A percentile compares a stretch with the other conserved stretches of the same genome.
Evolutionary conservation across 2,329 filamentous ascomycete species (phyloP).

Genomic region (Madurella mycetomatis): DNA sequence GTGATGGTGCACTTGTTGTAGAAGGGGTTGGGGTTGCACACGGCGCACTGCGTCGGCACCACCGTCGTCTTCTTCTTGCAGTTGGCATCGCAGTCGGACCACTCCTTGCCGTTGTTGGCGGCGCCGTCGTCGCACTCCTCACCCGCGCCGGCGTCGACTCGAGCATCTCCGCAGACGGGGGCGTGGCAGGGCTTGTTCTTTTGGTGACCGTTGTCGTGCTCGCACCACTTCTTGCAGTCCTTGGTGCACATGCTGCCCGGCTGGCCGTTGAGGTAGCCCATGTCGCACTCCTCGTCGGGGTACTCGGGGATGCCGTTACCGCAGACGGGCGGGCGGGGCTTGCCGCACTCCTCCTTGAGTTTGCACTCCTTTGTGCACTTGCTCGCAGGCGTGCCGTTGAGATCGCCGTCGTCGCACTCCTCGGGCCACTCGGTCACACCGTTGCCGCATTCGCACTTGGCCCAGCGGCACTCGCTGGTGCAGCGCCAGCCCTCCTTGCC

Average conservation of each 20-base stretch:
- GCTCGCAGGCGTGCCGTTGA: constrained; percentile 12
- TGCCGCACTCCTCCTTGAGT: constrained; percentile 8
- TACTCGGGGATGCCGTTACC: constrained; percentile 17
- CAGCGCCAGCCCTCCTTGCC: constrained; percentile 10
- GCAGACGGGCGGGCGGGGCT: constrained; percentile 14
- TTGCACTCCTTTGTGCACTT: constrained; percentile 13
- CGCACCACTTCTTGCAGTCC: constrained; percentile 2
- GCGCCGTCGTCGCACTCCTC: constrained; percentile 19
- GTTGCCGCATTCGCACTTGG: constrained; percentile 12
- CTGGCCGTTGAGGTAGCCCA: constrained; percentile 15
- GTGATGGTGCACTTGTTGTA: constrained; percentile 23
- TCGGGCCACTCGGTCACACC: constrained; percentile 17
- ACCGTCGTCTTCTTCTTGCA: constrained; percentile 7
- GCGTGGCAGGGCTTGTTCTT: not conserved
- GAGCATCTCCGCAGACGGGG: constrained; percentile 5
- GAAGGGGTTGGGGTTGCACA: constrained; percentile 20
- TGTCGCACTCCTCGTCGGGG: constrained; percentile 15
- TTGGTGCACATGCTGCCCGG: constrained; percentile 13
- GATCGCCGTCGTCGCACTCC: constrained; percentile 20
- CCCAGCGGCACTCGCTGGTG: constrained; percentile 12
- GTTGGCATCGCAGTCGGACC: constrained; percentile 6
- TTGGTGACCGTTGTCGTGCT: not conserved
- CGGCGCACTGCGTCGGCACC: constrained; percentile 5
- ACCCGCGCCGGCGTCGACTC: constrained; percentile 2
- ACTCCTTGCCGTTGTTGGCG: constrained; percentile 12